Percentiles rank a stretch among this genome's conserved stretches.
Evolutionary conservation across 1,284 basidiomycete species (phyloP).

Genomic region (Schizophyllum amplum): DNA sequence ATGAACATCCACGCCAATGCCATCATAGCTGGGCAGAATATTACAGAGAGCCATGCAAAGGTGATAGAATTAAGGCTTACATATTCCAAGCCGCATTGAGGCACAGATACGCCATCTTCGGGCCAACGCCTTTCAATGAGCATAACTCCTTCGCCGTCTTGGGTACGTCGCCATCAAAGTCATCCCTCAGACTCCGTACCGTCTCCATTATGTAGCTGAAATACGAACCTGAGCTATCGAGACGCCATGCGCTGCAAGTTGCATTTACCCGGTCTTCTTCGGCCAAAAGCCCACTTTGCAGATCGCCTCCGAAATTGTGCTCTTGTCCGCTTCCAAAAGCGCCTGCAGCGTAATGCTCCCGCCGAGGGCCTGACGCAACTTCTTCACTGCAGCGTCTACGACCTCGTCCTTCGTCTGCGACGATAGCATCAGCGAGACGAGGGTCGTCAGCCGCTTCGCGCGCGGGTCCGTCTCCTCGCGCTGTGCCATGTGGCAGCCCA

Average conservation of each 20-base stretch:
- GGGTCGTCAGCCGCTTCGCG: constrained; percentile 63
- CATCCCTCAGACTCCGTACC: constrained; percentile 57
- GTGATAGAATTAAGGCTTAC: constrained; percentile 30
- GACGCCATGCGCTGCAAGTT: neutral
- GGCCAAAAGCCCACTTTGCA: constrained; percentile 92
- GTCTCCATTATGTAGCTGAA: constrained; percentile 68
- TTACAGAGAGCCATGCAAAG: neutral
- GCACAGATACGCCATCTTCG: constrained; percentile 87
- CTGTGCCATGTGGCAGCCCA: constrained; percentile 78
- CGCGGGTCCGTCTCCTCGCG: constrained; percentile 55
- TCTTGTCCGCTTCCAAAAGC: constrained; percentile 57
- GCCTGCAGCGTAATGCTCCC: constrained; percentile 74
- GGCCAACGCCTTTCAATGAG: constrained; percentile 80
- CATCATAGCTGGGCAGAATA: constrained; percentile 31
- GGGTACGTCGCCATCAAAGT: constrained; percentile 77
- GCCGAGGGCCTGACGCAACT: constrained; percentile 67
- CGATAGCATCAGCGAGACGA: constrained; percentile 92
- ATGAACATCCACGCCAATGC: constrained; percentile 95
- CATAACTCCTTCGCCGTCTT: constrained; percentile 82
- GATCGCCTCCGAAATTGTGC: constrained; percentile 66
- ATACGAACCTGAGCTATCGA: neutral
- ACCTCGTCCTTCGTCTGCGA: constrained; percentile 94
- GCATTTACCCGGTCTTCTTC: constrained; percentile 66
- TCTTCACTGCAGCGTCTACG: constrained; percentile 76
- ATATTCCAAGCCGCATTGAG: constrained; percentile 83